Conservation (phyloP, 2,329 filamentous ascomycete genomes). For the Fusarium fujikuroi region DNA sequence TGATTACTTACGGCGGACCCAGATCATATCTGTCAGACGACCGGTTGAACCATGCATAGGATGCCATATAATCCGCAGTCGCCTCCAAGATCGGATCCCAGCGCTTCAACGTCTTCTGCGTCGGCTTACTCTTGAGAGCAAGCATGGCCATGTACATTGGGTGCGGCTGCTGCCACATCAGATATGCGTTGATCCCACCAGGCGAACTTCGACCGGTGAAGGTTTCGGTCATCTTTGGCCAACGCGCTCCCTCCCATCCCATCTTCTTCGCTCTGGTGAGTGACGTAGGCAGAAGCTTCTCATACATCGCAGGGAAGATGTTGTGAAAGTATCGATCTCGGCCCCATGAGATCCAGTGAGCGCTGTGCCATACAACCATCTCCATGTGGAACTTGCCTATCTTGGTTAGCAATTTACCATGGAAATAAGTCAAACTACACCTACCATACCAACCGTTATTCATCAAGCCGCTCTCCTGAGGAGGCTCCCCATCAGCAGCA, state of each 20-base stretch:
- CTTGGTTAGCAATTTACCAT: not conserved
- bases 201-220: conserved; percentile 46
- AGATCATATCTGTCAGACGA: conserved; percentile 63
- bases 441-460: conserved; percentile 59
- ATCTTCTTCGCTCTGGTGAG: conserved; percentile 51
- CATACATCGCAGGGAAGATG: conserved; percentile 57
- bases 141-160: conserved; percentile 69
- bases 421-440: not conserved
- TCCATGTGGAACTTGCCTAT: conserved; percentile 55
- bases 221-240: conserved; percentile 53
- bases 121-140: conserved; percentile 44
- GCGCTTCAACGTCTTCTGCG: conserved; percentile 54
- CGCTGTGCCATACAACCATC: conserved; percentile 56
- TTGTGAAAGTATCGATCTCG: conserved; percentile 50
- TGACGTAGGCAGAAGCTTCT: conserved; percentile 56
- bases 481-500: conserved; percentile 50
- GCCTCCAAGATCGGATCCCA: conserved; percentile 65
- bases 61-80: conserved; percentile 69
- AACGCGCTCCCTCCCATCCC: conserved; percentile 57
- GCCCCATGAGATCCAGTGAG: conserved; percentile 55
- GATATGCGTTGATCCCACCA: conserved; percentile 68
- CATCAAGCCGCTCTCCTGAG: conserved; percentile 57
- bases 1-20: conserved; percentile 50
- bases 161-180: conserved; percentile 72
- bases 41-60: conserved; percentile 65